Conservation (phyloP, 176 grass and related monocot species). For the Musa troglodytarum region DNA sequence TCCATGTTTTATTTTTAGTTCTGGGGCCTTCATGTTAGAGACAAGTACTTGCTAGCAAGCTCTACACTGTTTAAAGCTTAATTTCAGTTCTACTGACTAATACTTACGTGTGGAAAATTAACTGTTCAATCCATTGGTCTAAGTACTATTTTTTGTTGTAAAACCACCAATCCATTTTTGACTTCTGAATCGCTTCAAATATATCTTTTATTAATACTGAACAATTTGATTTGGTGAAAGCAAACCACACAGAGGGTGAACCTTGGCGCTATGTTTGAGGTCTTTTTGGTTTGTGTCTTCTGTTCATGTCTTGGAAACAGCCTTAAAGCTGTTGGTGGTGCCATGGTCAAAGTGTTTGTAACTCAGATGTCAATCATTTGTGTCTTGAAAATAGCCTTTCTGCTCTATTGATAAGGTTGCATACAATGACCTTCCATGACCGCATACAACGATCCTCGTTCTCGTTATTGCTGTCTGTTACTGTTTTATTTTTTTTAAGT, state of each 20-base stretch:
- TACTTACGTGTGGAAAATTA: not conserved
- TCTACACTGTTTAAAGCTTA: not conserved
- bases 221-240: no score
- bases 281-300: not conserved
- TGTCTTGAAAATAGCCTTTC: not conserved
- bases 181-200: not conserved
- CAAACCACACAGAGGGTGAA: not conserved
- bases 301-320: not conserved
- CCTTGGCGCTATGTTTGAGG: not conserved
- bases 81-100: not conserved
- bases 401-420: not conserved
- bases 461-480: slow-evolving; percentile 11
- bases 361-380: not conserved
- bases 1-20: not conserved
- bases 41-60: not conserved
- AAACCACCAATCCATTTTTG: not conserved
- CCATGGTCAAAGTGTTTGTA: not conserved
- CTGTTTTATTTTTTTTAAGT: not conserved
- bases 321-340: not conserved
- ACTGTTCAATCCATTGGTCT: no score
- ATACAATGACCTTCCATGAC: not conserved
- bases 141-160: not conserved
- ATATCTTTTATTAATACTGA: no score
- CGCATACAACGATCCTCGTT: not conserved
- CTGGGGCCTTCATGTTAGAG: not conserved